A percentile compares a stretch with the other conserved stretches of the same genome.
Evolutionary conservation across 805 yeast species (phyloP).

Genomic region (Ogataea kodamae): DNA sequence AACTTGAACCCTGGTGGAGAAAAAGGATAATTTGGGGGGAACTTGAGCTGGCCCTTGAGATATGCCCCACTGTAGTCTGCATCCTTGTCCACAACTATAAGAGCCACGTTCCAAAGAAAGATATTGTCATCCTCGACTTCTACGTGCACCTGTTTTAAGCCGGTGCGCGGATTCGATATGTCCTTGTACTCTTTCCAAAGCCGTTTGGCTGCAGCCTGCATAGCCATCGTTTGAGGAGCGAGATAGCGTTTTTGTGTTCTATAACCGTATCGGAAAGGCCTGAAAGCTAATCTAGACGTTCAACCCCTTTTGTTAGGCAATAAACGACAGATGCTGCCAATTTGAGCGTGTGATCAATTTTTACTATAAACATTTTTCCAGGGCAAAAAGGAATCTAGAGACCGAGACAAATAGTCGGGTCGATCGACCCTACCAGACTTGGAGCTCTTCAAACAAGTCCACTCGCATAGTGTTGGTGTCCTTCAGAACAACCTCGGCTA

Average conservation of each 20-base stretch:
- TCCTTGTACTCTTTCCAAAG: constrained; percentile 92
- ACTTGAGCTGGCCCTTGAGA: constrained; percentile 88
- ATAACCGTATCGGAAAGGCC: constrained; percentile 1
- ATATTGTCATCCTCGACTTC: constrained; percentile 55
- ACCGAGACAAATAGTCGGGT: constrained; percentile 8
- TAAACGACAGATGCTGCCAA: constrained; percentile 8
- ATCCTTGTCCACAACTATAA: constrained; percentile 87
- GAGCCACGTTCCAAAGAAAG: constrained; percentile 78
- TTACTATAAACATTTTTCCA: constrained; percentile 9
- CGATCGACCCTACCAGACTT: constrained; percentile 43
- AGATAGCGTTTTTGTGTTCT: not conserved
- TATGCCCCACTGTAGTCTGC: constrained; percentile 93
- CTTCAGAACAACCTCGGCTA: constrained; percentile 29
- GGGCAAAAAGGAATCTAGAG: constrained; percentile 6
- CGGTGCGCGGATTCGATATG: constrained; percentile 87
- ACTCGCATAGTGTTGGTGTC: constrained; percentile 35
- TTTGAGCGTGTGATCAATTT: constrained; percentile 13
- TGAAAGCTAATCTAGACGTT: constrained; percentile 1
- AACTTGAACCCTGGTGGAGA: constrained; percentile 91
- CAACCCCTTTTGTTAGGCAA: constrained; percentile 4
- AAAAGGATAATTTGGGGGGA: constrained; percentile 89
- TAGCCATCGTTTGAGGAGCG: constrained; percentile 10
- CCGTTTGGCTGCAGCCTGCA: constrained; percentile 63
- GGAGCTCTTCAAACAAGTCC: constrained; percentile 57
- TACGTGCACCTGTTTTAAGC: constrained; percentile 34